Evolutionary conservation across 1,284 basidiomycete species (phyloP), one percentile per base, ranked within the genome.

Genomic region (Cryptococcus deneoformans): DNA sequence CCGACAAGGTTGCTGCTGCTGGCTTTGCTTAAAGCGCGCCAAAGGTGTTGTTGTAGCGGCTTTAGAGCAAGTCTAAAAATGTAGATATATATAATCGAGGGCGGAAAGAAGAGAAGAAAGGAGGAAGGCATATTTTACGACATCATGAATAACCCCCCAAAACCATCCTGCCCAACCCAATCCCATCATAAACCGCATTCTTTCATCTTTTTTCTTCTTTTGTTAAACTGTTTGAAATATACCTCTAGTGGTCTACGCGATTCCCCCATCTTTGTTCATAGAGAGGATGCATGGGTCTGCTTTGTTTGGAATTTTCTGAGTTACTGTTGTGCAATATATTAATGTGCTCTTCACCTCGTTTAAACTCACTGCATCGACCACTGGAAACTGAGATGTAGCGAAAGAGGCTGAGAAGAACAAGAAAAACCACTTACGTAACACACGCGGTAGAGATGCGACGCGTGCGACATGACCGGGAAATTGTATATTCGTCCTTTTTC

Each of bases 1-100:
- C 76, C n/a, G 74, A 78, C 56, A 74, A 78, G 68, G 72, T 76
- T 38, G 67, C 69, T 5, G 72, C 73, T 38, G 76, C 71, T 37
- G 76, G 76, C 35, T 72, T 77, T 58, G 59, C 63, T 56, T 64
- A 59, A 54, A 48, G 6, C 14, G 37, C 9, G 34, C 14, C 20
- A 48, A 16, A 20, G 29, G 29, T 29, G 29, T 29, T 29, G 29
- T 29, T 29, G 29, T 29, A 29, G 29, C 29, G 6, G 34, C 46
- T n/a, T 34, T 16, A 16, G 16, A 9, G 20, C 11, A 49, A 36
- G 20, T 34, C 12, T 9, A 24, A 51, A 7, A 24, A 16, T 51
- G 39, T 42, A 24, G 50, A 39, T 36, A 20, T 42, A 51, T 38
- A 42, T 16, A 16, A 24, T 36, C 11, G 47, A 9, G 43, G 14